A percentile compares a stretch with the other conserved stretches of the same genome.
phyloP scores from a whole-genome alignment of 352 stramenopile genomes.

The Plasmopara muralis region DNA sequence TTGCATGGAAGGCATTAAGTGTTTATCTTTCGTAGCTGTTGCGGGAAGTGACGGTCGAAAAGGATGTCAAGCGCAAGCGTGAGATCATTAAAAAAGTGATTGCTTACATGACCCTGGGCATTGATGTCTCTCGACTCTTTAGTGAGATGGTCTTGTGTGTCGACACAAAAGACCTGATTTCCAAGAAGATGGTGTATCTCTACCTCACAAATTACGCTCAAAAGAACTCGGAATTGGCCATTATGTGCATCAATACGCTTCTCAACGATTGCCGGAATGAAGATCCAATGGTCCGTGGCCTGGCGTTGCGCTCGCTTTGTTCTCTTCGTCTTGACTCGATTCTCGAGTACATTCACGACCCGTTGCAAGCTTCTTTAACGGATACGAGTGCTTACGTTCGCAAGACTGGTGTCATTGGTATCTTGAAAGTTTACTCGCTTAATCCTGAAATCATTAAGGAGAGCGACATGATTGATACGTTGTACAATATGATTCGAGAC shows the following conservation, averaged over 20 bases:
- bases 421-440: slow-evolving; percentile 95
- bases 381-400: slow-evolving; percentile 98
- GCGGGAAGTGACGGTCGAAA: slow-evolving; percentile 94
- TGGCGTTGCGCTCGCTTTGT: slow-evolving; percentile 96
- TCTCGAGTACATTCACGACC: slow-evolving; percentile 97
- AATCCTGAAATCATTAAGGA: slow-evolving; percentile 90
- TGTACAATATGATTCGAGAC: slow-evolving; percentile 99
- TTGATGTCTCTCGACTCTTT: slow-evolving; percentile 98
- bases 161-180: slow-evolving; percentile 97
- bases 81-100: slow-evolving; percentile 99
- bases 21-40: slow-evolving; percentile 64
- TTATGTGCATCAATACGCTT: slow-evolving; percentile 99
- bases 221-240: slow-evolving; percentile 97
- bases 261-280: slow-evolving; percentile 98
- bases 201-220: slow-evolving; percentile 99
- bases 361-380: slow-evolving; percentile 86
- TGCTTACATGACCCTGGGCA: slow-evolving; percentile 99
- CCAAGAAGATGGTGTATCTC: slow-evolving; percentile 99
- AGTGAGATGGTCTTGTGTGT: slow-evolving; percentile 98
- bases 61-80: slow-evolving; percentile 95
- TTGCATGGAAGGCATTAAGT: not conserved
- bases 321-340: slow-evolving; percentile 95
- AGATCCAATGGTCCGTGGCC: slow-evolving; percentile 97
- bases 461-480: slow-evolving; percentile 94
- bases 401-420: slow-evolving; percentile 98